These are phyloP conservation scores for Linnemannia schmuckeri DNA, from an alignment of 192 early-diverging fungal genomes.

Conservation along the genomic window DNA sequence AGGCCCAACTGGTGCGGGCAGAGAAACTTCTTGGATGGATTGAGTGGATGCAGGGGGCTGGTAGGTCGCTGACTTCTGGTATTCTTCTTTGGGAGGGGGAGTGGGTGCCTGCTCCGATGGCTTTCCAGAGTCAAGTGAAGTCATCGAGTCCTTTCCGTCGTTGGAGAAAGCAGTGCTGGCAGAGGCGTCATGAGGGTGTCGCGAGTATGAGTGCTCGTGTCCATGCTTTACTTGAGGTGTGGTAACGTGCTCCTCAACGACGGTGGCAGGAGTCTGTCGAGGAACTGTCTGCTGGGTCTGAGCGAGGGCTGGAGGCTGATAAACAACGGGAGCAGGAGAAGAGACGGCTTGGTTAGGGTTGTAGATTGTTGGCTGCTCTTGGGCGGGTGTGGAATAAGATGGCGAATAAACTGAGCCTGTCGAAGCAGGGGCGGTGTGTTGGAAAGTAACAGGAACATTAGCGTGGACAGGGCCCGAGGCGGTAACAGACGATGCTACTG, in stretches of 20 bases:
- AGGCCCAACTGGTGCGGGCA: background rate
- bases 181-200: constrained; percentile 30
- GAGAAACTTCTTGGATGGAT: background rate
- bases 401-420: background rate
- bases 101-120: constrained; percentile 24
- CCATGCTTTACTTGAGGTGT: background rate
- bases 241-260: background rate
- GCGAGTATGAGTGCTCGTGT: background rate
- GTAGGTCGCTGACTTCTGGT: constrained; percentile 12
- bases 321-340: constrained; percentile 20
- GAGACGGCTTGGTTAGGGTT: constrained; percentile 17
- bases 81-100: constrained; percentile 40
- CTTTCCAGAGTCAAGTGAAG: constrained; percentile 26
- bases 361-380: constrained; percentile 11
- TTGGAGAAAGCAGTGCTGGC: constrained; percentile 17
- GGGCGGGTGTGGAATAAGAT: background rate
- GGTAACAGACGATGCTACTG: background rate
- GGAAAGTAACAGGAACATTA: background rate
- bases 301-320: constrained; percentile 13
- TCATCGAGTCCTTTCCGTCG: constrained; percentile 32
- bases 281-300: background rate
- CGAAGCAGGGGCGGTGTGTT: background rate
- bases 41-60: constrained; percentile 9
- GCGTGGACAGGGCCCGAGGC: background rate
- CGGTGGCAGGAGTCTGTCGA: background rate